phyloP scores from a whole-genome alignment of 106 monocot species.

The Allium cepa region DNA sequence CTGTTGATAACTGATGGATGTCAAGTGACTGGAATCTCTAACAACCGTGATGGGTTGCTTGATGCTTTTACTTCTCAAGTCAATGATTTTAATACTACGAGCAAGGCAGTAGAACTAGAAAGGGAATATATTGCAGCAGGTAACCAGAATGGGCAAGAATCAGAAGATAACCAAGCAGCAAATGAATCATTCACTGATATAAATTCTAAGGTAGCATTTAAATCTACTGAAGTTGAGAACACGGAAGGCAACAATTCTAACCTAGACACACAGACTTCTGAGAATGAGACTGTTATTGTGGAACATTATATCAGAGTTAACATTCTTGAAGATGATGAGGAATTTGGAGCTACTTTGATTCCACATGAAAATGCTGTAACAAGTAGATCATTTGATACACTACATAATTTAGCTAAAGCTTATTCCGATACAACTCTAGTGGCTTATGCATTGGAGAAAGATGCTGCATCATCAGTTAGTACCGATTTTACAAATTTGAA shows the following conservation, averaged over 20 bases:
- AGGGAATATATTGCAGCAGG: conserved; percentile 10
- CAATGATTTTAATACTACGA: conserved; percentile 21
- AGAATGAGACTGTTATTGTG: background rate
- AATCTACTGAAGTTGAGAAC: background rate
- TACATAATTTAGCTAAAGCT: too few species aligned
- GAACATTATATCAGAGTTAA: conserved; percentile 12
- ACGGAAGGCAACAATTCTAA: background rate
- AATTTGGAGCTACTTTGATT: conserved; percentile 3
- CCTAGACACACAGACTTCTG: background rate
- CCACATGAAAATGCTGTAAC: conserved; percentile 1
- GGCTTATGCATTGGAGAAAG: too few species aligned
- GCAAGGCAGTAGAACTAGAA: conserved; percentile 7
- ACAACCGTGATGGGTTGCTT: conserved; percentile 51
- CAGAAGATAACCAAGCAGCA: background rate
- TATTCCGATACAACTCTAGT: too few species aligned
- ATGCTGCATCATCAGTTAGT: too few species aligned
- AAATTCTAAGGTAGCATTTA: background rate
- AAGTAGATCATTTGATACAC: too few species aligned
- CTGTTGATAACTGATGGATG: conserved; percentile 13
- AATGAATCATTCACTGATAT: conserved; percentile 7
- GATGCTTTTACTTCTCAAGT: conserved; percentile 43
- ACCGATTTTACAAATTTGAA: too few species aligned
- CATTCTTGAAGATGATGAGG: background rate
- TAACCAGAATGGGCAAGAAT: too few species aligned
- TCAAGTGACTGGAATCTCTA: conserved; percentile 17